Evolutionary conservation across 129 eudicot genomes (phyloP).

Genomic region (Centaurea solstitialis): DNA sequence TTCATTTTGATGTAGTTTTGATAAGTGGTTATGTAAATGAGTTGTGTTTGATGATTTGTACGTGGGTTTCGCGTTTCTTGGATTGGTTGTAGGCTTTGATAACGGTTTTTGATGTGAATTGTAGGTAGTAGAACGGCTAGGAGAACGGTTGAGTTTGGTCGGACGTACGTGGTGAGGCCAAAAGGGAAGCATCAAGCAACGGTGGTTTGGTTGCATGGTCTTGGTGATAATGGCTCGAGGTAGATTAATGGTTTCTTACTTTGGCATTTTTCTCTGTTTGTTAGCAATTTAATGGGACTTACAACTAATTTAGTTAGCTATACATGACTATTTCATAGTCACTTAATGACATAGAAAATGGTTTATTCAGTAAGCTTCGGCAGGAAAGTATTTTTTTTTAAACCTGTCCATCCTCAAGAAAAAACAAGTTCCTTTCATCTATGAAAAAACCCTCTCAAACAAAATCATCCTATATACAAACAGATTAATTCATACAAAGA

Average conservation of each 20-base stretch:
- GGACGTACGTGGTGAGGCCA: conserved; percentile 98
- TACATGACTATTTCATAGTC: too few relatives aligned
- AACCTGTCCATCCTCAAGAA: too few relatives aligned
- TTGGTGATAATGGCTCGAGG: conserved; percentile 99
- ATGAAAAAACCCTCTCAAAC: too few relatives aligned
- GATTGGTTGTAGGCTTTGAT: conserved; percentile 14
- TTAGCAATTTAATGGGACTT: too few relatives aligned
- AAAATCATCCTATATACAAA: too few relatives aligned
- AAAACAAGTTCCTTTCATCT: too few relatives aligned
- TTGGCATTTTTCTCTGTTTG: background rate
- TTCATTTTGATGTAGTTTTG: background rate
- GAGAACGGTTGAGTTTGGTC: conserved; percentile 80
- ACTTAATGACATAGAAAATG: too few relatives aligned
- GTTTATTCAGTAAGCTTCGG: too few relatives aligned
- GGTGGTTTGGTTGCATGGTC: conserved; percentile 98
- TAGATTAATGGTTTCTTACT: conserved; percentile 17
- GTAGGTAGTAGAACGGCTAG: conserved; percentile 82
- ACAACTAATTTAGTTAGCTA: too few relatives aligned
- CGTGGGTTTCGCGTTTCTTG: background rate
- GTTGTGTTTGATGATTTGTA: background rate
- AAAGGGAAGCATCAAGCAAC: conserved; percentile 97
- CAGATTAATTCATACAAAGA: too few relatives aligned
- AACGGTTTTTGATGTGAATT: background rate
- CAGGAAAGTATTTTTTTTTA: too few relatives aligned
- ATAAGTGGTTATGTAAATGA: background rate